Evolutionary conservation across 129 eudicot genomes (phyloP).

Genomic region (Heracleum sosnowskyi): DNA sequence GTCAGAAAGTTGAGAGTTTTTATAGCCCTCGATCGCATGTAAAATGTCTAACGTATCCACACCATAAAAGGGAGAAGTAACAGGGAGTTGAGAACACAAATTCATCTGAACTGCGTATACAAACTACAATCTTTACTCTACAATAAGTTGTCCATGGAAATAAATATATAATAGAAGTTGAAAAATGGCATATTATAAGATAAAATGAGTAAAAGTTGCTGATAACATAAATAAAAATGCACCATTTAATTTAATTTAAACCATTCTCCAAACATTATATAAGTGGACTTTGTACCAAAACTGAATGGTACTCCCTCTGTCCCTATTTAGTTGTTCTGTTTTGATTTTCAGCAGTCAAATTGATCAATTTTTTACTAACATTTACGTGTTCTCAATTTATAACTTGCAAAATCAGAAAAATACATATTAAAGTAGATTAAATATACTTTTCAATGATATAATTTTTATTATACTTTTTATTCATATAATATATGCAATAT

Average conservation of each 20-base stretch:
- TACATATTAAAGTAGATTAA: no score
- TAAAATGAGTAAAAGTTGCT: not conserved
- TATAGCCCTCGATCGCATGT: not conserved
- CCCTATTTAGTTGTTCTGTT: no score
- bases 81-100: not conserved
- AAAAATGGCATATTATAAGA: not conserved
- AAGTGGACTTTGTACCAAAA: not conserved
- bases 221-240: no score
- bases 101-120: not conserved
- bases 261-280: not conserved
- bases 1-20: not conserved
- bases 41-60: not conserved
- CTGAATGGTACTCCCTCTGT: no score
- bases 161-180: not conserved
- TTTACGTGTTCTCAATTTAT: no score
- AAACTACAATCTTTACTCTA: not conserved
- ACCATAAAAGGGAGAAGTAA: no score
- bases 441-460: no score
- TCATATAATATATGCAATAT: no score
- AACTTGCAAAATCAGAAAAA: no score
- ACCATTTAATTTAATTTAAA: not conserved
- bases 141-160: not conserved
- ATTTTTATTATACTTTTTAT: no score
- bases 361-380: no score
- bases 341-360: no score